phyloP scores from a whole-genome alignment of 2,329 filamentous ascomycete species.

The Paraphaeosphaeria minitans region DNA sequence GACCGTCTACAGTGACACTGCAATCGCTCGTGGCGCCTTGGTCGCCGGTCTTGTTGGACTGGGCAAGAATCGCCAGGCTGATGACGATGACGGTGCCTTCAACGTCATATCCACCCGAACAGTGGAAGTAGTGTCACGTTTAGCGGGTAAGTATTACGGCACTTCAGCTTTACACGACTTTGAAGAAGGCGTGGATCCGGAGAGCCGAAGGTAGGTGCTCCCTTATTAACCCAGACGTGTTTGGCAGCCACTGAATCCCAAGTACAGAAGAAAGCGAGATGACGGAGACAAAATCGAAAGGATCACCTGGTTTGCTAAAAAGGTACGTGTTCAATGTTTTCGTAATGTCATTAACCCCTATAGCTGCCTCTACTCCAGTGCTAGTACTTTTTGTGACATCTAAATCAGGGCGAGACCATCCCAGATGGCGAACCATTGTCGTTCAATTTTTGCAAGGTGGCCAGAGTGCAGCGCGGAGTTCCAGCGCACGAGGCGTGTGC shows the following conservation, averaged over 20 bases:
- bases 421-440: slow-evolving; percentile 3
- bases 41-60: slow-evolving; percentile 3
- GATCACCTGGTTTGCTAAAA: slow-evolving; percentile 7
- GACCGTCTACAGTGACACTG: background rate
- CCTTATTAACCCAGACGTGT: background rate
- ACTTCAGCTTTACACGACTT: background rate
- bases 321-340: background rate
- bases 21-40: slow-evolving; percentile 6
- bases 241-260: background rate
- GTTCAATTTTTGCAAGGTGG: slow-evolving; percentile 2
- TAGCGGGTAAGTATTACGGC: slow-evolving; percentile 3
- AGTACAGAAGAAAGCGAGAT: background rate
- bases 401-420: slow-evolving; percentile 3
- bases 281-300: slow-evolving; percentile 8
- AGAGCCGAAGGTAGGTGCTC: background rate
- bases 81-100: background rate
- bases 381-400: background rate
- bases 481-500: background rate
- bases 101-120: background rate
- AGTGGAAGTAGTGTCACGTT: slow-evolving; percentile 2
- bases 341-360: background rate
- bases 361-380: background rate
- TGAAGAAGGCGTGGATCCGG: slow-evolving; percentile 3
- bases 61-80: background rate
- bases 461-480: background rate